Evolutionary conservation across 345 rosid species (phyloP), one percentile per base, ranked within the genome.

Genomic region (Lenwebbia sp.): DNA sequence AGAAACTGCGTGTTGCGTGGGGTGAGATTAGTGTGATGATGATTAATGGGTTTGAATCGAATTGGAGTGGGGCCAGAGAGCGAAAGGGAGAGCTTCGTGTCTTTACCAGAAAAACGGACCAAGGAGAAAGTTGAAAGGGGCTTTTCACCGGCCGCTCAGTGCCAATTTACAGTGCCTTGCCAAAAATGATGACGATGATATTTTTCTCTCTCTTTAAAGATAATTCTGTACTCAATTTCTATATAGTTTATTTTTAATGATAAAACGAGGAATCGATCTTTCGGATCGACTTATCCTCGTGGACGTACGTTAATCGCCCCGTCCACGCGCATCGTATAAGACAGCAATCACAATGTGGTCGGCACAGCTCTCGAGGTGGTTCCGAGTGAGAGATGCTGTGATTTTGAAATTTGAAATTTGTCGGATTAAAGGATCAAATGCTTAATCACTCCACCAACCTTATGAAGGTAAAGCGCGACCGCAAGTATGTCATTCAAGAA

Each of bases 61-160:
- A 5, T 6, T 30, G 62, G 25, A 54, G 14, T 28, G 41, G 56
- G 7, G 55, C 57, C 51, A 58, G 49, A 47, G 49, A 44, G 82
- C 37, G 83, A 86, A 90, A 86, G 82, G 86, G 86, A n/a, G 92
- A 88, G 86, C 41, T 76, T 30, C 30, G 87, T 85, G 86, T 84
- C 83, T 85, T 1, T 82, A 83, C 85, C 86, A 87, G 89, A 37
- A 86, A 88, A 86, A 88, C 86, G 51, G 83, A 87, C 90, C 94
- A 89, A 86, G 88, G 85, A 88, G 91, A 89, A 91, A 89, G 94
- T 90, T 88, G 95, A 93, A 92, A 93, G 84, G 89, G 86, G 89
- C 90, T 85, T 90, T 90, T 87, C 93, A 93, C 91, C 92, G 92
- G 92, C 94, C 94, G 86, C 83, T 86, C 87, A 84, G 47, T 65